Evolutionary conservation across 208 protist genomes (phyloP), one percentile per base, ranked within the genome.

Genomic region (Leishmania guyanensis): DNA sequence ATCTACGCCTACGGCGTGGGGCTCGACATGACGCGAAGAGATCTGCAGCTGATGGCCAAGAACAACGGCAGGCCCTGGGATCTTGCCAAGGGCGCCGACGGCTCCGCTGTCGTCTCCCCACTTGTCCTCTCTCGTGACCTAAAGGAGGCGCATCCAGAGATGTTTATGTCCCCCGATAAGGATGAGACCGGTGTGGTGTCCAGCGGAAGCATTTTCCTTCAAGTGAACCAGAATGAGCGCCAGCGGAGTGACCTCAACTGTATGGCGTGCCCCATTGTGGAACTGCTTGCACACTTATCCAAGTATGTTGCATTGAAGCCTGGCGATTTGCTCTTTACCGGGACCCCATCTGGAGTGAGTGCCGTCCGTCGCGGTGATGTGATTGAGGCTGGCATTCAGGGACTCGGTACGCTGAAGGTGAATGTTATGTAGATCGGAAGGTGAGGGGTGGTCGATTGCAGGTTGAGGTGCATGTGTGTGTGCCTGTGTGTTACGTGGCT

Each of bases 21-120:
- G 33, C 81, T 98, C 14, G 96, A 98, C 86, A 93, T 98, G 90
- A 98, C 96, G 0, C 89, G 90, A 3, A 89, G 96, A n/a, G 92
- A 97, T 69, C 20, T 97, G 68, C 96, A 98, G 83, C 66, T 80
- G n/a, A 69, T 90, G 64, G 92, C 92, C 3, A 97, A 95, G 79
- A 78, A 66, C 33, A 87, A 89, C 33, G 93, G 94, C 17, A 82
- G 87, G 78, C 96, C 96, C 68, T 97, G 94, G 93, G 93, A 95
- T 64, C 77, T 96, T 9, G 91, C 94, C 22, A 98, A 98, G 81
- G 92, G 94, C 50, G 91, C 86, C 14, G 94, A 98, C 60, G 94
- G 94, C 22, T 86, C 88, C 60, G 89, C 84, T 20, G 92, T 91
- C 8, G 66, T 97, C 4, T 91, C 87, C 0, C 80, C 85, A 50